Evolutionary conservation across 306 rosid genomes (phyloP).

Genomic region (Corylus avellana): DNA sequence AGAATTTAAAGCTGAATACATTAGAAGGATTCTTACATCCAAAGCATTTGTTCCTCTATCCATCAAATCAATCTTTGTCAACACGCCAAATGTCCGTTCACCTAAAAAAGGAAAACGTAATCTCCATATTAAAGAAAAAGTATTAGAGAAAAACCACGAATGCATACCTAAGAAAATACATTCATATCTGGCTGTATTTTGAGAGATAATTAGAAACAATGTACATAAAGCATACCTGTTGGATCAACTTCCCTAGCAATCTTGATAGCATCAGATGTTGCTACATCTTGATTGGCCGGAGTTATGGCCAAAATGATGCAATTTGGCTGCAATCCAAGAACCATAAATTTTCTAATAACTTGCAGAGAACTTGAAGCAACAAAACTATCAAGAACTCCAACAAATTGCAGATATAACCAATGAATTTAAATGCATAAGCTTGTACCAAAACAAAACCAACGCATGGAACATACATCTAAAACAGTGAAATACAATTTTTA

Average conservation of each 20-base stretch:
- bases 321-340: constrained; percentile 63
- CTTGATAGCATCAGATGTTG: constrained; percentile 91
- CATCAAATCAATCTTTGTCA: constrained; percentile 96
- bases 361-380: neutral
- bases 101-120: constrained; percentile 41
- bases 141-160: neutral
- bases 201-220: constrained; percentile 13
- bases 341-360: neutral
- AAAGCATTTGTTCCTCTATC: constrained; percentile 90
- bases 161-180: constrained; percentile 9
- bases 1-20: constrained; percentile 18
- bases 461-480: neutral
- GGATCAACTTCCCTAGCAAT: constrained; percentile 90
- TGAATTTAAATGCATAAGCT: neutral
- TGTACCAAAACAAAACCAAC: neutral
- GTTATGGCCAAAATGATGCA: constrained; percentile 88
- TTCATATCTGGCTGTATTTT: constrained; percentile 16
- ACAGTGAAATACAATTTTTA: neutral
- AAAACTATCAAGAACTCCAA: neutral
- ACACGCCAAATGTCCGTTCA: constrained; percentile 84
- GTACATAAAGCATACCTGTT: constrained; percentile 45
- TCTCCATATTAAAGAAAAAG: neutral
- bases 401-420: neutral
- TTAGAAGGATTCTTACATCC: constrained; percentile 57
- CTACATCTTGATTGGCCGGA: constrained; percentile 92